Percentiles rank a stretch among this genome's conserved stretches.
Conservation (phyloP, 192 early-diverging fungal species). For the Gamsiella multidivaricata region DNA sequence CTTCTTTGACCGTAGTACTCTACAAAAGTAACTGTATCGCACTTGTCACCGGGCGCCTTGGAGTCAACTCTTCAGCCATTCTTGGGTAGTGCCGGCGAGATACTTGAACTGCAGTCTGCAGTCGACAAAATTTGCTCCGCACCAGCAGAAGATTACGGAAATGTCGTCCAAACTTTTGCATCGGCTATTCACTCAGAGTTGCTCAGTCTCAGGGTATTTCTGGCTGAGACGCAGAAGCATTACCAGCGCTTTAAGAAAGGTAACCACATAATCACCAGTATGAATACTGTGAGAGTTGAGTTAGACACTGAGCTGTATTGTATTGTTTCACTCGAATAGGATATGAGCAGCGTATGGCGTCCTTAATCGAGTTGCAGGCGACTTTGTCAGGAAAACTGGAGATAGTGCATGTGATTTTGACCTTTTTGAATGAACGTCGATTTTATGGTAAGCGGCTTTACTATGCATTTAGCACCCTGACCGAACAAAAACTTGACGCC, state of each 20-base stretch:
- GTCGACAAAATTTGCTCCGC: conserved; percentile 39
- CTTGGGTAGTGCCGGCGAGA: conserved; percentile 4
- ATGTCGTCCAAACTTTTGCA: conserved; percentile 33
- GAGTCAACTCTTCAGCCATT: conserved; percentile 21
- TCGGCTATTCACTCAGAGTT: conserved; percentile 29
- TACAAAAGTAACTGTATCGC: conserved; percentile 12
- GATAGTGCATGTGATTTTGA: not conserved
- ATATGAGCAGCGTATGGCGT: conserved; percentile 9
- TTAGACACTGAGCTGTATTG: not conserved
- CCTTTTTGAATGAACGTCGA: conserved; percentile 11
- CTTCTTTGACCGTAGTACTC: conserved; percentile 2
- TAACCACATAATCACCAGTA: not conserved
- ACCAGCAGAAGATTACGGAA: conserved; percentile 8
- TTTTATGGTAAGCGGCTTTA: conserved; percentile 46
- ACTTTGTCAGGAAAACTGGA: not conserved
- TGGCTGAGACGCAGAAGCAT: conserved; percentile 9
- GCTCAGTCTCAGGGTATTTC: not conserved
- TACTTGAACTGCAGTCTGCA: not conserved
- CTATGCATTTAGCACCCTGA: too few species aligned
- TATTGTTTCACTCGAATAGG: not conserved
- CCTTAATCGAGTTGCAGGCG: conserved; percentile 25
- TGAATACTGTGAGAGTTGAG: too few species aligned
- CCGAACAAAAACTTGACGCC: not conserved
- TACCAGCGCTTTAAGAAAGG: conserved; percentile 26
- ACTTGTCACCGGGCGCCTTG: conserved; percentile 24